phyloP scores from a whole-genome alignment of 1,284 basidiomycete genomes.

The Rhodofomes roseus region DNA sequence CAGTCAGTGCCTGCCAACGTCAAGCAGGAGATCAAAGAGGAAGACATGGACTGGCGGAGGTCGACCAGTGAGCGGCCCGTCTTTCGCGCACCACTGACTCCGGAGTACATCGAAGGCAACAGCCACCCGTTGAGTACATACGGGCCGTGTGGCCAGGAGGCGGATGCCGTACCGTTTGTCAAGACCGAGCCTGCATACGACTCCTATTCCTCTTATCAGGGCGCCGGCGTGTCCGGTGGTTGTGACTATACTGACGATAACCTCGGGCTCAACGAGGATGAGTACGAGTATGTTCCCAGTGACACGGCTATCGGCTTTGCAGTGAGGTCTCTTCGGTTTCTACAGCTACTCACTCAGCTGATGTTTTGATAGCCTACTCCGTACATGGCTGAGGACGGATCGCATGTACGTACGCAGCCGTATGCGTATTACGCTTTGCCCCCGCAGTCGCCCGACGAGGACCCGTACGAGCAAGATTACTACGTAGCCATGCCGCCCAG shows the following conservation, averaged over 20 bases:
- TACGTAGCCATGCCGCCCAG: not conserved
- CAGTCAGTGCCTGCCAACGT: not conserved
- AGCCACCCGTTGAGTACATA: too few relatives aligned
- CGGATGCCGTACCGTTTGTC: too few relatives aligned
- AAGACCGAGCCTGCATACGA: too few relatives aligned
- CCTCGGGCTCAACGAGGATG: too few relatives aligned
- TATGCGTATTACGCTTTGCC: not conserved
- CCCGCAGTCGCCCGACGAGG: not conserved
- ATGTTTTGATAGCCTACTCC: not conserved
- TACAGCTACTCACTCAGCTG: not conserved
- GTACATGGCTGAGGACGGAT: not conserved
- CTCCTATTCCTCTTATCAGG: too few relatives aligned
- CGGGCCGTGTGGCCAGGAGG: too few relatives aligned
- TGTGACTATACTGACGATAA: too few relatives aligned
- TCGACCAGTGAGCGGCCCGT: not conserved
- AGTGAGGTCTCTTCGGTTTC: not conserved
- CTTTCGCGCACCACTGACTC: too few relatives aligned
- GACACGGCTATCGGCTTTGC: not conserved
- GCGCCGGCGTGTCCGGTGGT: too few relatives aligned
- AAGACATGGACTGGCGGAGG: slow-evolving; percentile 1
- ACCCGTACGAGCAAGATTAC: not conserved
- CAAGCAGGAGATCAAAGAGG: slow-evolving; percentile 6
- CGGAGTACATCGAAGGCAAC: too few relatives aligned
- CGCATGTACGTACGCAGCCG: not conserved
- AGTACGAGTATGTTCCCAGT: too few relatives aligned